Evolutionary conservation across 2,329 filamentous ascomycete species (phyloP).

Genomic region (Ophiostoma montium): DNA sequence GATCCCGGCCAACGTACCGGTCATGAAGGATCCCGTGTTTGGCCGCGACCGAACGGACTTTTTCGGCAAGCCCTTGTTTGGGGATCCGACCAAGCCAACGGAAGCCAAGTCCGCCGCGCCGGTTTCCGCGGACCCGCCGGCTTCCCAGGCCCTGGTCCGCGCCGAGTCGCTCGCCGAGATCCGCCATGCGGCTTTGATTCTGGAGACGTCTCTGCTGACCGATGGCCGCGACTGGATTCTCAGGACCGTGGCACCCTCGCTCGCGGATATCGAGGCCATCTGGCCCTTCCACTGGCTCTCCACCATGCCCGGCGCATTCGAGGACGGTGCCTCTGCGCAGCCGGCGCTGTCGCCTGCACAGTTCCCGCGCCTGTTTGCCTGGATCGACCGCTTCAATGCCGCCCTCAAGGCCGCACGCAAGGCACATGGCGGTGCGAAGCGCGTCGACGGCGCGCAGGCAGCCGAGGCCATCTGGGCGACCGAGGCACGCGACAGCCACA

Average conservation of each 20-base stretch:
- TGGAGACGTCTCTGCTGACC: constrained; percentile 48
- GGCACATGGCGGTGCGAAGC: constrained; percentile 15
- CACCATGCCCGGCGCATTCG: constrained; percentile 39
- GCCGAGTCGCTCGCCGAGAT: constrained; percentile 44
- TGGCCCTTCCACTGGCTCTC: constrained; percentile 56
- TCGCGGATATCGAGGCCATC: constrained; percentile 56
- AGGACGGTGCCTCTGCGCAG: constrained; percentile 14
- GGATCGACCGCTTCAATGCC: constrained; percentile 46
- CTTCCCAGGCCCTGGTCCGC: constrained; percentile 16
- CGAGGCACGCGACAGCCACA: constrained; percentile 29
- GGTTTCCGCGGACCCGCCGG: neutral
- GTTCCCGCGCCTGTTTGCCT: constrained; percentile 49
- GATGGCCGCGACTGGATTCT: constrained; percentile 56
- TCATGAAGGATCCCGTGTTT: constrained; percentile 44
- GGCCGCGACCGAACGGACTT: constrained; percentile 38
- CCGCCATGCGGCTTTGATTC: constrained; percentile 35
- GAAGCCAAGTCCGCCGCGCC: neutral
- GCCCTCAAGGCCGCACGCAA: constrained; percentile 29
- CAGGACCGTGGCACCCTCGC: constrained; percentile 30
- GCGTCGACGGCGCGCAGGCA: constrained; percentile 40
- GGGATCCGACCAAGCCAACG: neutral
- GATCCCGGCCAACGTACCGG: constrained; percentile 40
- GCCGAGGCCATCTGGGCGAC: constrained; percentile 30
- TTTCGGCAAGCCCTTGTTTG: constrained; percentile 8
- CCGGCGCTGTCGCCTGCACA: constrained; percentile 29